phyloP scores from a whole-genome alignment of 352 stramenopile species.

The Pythium brassicae region DNA sequence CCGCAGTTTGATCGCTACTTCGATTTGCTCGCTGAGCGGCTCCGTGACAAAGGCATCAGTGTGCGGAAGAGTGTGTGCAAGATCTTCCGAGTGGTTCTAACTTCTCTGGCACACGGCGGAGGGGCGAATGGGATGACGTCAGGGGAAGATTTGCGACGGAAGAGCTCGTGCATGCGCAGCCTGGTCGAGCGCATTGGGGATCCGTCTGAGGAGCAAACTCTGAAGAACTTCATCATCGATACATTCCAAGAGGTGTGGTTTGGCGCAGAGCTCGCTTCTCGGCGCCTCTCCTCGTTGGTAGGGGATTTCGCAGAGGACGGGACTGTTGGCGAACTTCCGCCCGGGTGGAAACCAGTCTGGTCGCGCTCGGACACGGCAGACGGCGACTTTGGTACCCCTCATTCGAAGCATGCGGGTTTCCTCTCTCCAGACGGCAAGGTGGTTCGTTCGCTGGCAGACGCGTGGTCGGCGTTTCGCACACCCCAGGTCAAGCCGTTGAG shows the following conservation, averaged over 20 bases:
- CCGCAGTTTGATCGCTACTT: constrained; percentile 80
- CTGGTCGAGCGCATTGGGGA: constrained; percentile 78
- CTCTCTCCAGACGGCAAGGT: constrained; percentile 53
- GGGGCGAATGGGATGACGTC: constrained; percentile 8
- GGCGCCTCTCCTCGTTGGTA: constrained; percentile 23
- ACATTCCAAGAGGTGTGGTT: constrained; percentile 88
- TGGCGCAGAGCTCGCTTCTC: constrained; percentile 45
- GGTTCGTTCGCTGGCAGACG: constrained; percentile 45
- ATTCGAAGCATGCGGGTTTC: constrained; percentile 24
- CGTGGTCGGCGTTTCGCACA: constrained; percentile 53
- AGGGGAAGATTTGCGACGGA: constrained; percentile 34
- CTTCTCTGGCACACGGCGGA: constrained; percentile 6
- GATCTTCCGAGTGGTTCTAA: constrained; percentile 62
- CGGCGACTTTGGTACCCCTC: background rate
- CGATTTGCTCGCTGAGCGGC: constrained; percentile 58
- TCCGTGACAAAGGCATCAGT: constrained; percentile 82
- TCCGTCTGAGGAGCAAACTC: constrained; percentile 49
- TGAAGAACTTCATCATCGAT: constrained; percentile 87
- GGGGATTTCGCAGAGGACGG: constrained; percentile 37
- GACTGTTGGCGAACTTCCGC: constrained; percentile 23
- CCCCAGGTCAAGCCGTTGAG: constrained; percentile 54
- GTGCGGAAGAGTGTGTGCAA: constrained; percentile 84
- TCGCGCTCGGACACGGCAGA: constrained; percentile 1
- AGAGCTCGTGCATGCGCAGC: constrained; percentile 67
- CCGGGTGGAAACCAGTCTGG: constrained; percentile 42